Base-by-base conservation (phyloP, 495 filamentous ascomycete species). In the Glonium stellatum region DNA sequence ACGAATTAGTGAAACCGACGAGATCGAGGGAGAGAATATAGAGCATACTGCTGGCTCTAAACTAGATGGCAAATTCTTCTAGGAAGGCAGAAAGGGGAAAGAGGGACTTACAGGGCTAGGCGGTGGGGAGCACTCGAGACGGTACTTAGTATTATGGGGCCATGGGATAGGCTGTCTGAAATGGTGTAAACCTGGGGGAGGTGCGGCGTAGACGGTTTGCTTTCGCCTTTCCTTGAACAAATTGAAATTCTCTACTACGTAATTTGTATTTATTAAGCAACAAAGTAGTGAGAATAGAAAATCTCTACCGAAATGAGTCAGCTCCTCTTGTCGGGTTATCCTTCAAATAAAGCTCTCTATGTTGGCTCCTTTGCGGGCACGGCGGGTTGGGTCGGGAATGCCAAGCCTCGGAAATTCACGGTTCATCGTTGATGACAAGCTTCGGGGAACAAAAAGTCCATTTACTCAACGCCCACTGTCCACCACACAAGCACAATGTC, bases 41-140 rank as follows among this genome's bases (percentile, higher is more conserved):
- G 65, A 58, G 23, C 41, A 53, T 12, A 46, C 22, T 18, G 52
- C 48, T 46, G 54, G 61, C 25, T 47, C 35, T 13, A 63, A 61
- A 58, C 63, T 55, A 48, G 49, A 58, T 31, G 65, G 65, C 15
- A 63, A 47, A 41, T 67, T 67, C 51, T 67, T 67, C 58, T 67
- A 47, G 48, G 19, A 44, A 2, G 12, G 39, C 1, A 18, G 39
- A 44, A 39, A 15, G 36, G 36, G 36, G 15, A 39, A 39, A 39
- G 36, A 39, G n/a, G n/a, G n/a, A 6, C 27, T 31, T 31, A 31
- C 2, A 6, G 27, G 6, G 27, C 6, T 6, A 6, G 6, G 6
- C 3, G 2, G 27, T 6, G 6, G 27, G 6, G 6, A 31, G 6
- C 27, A 6, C 27, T 31, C 27, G 27, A 31, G 27, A 31, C 27